phyloP scores from a whole-genome alignment of 2,329 filamentous ascomycete species.

The Madurella fahalii region DNA sequence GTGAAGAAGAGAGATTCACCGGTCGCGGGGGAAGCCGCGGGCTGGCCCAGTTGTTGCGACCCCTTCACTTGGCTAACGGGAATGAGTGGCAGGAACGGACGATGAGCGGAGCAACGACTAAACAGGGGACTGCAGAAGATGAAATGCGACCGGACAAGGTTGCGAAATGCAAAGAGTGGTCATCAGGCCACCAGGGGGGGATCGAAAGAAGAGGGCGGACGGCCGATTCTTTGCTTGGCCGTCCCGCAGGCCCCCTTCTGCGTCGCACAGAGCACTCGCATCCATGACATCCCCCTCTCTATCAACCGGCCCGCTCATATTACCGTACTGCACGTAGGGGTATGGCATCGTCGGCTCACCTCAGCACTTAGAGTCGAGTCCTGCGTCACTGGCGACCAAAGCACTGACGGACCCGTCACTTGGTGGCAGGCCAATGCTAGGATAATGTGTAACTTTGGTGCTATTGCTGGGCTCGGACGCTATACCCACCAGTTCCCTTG shows the following conservation, averaged over 20 bases:
- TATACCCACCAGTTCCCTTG: too few species aligned
- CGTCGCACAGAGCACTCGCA: slow-evolving; percentile 6
- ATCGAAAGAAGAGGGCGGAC: not conserved
- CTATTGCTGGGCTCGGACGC: too few species aligned
- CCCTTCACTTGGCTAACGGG: slow-evolving; percentile 10
- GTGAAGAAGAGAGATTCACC: slow-evolving; percentile 26
- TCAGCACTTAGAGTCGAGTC: too few species aligned
- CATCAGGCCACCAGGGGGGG: slow-evolving; percentile 5
- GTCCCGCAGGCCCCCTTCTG: not conserved
- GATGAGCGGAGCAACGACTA: slow-evolving; percentile 9
- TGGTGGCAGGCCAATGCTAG: too few species aligned
- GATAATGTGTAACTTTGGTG: too few species aligned
- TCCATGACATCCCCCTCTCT: not conserved
- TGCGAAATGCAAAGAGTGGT: not conserved
- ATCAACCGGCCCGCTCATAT: too few species aligned
- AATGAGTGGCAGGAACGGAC: slow-evolving; percentile 8
- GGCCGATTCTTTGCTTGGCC: not conserved
- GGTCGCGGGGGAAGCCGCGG: slow-evolving; percentile 25
- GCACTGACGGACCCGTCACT: too few species aligned
- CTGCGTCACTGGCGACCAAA: too few species aligned
- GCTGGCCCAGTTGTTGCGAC: slow-evolving; percentile 18
- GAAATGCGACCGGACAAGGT: slow-evolving; percentile 14
- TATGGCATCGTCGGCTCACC: too few species aligned
- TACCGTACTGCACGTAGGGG: too few species aligned
- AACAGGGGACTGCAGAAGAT: slow-evolving; percentile 12